Evolutionary conservation across 495 filamentous ascomycete species (phyloP).

Genomic region (Penicillium subrubescens): DNA sequence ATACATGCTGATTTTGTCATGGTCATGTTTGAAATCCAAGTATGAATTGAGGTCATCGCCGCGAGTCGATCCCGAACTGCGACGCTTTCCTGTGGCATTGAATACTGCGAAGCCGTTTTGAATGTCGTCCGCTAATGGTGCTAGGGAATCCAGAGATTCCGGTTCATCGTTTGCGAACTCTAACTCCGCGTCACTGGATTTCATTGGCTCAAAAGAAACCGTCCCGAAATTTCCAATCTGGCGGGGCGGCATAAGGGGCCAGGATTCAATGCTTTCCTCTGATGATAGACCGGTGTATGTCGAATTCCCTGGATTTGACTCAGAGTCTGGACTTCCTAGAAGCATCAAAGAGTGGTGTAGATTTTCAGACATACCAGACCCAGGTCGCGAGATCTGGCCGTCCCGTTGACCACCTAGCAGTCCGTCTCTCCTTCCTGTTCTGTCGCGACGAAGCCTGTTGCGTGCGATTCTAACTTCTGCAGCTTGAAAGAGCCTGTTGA

Average conservation of each 20-base stretch:
- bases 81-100: background rate
- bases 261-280: background rate
- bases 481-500: background rate
- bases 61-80: background rate
- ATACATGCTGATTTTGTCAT: background rate
- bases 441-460: background rate
- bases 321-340: background rate
- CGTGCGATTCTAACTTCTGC: background rate
- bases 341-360: background rate
- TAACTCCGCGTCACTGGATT: background rate
- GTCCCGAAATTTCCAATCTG: background rate
- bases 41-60: background rate
- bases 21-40: background rate
- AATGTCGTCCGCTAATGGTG: background rate
- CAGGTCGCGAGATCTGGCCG: background rate
- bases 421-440: background rate
- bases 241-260: background rate
- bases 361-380: background rate
- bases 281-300: background rate
- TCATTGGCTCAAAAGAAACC: background rate
- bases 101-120: background rate
- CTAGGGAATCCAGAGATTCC: background rate
- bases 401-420: background rate
- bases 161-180: background rate
- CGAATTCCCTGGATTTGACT: background rate